Evolutionary conservation across 495 filamentous ascomycete genomes (phyloP).

Genomic region (Lepraria neglecta): DNA sequence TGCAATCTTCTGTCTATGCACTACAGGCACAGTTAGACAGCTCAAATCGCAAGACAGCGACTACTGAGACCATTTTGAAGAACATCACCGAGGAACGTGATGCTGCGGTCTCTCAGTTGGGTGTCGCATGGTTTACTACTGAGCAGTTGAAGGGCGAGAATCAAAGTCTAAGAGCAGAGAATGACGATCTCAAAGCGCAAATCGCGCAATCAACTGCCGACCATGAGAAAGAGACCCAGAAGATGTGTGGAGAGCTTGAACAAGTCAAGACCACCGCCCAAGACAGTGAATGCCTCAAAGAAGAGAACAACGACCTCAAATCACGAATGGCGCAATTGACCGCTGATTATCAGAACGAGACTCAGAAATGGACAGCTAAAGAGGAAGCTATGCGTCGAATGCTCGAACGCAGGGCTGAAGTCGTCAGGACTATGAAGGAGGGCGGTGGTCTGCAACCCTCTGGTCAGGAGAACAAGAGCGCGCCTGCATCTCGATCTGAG

Average conservation of each 20-base stretch:
- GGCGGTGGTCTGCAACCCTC: neutral
- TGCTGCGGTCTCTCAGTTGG: conserved; percentile 57
- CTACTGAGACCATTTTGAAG: conserved; percentile 54
- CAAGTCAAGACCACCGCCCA: too few species aligned
- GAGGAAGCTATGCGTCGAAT: conserved; percentile 15
- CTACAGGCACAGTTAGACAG: conserved; percentile 54
- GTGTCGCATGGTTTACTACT: conserved; percentile 53
- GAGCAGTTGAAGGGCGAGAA: conserved; percentile 59
- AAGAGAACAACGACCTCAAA: conserved; percentile 5
- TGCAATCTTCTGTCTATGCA: conserved; percentile 52
- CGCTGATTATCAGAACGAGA: neutral
- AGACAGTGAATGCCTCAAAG: too few species aligned
- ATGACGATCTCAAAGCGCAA: conserved; percentile 43
- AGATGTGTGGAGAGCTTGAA: neutral
- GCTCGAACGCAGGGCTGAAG: conserved; percentile 6
- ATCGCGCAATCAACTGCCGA: conserved; percentile 27
- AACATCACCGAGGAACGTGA: conserved; percentile 59
- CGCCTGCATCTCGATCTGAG: neutral
- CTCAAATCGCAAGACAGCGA: conserved; percentile 51
- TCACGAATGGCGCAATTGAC: neutral
- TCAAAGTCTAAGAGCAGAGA: conserved; percentile 43
- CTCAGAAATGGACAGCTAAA: conserved; percentile 9
- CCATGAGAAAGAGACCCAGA: conserved; percentile 2
- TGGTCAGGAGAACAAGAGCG: neutral
- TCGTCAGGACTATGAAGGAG: conserved; percentile 4